phyloP scores from a whole-genome alignment of 192 early-diverging fungal species.

The Podila verticillata region DNA sequence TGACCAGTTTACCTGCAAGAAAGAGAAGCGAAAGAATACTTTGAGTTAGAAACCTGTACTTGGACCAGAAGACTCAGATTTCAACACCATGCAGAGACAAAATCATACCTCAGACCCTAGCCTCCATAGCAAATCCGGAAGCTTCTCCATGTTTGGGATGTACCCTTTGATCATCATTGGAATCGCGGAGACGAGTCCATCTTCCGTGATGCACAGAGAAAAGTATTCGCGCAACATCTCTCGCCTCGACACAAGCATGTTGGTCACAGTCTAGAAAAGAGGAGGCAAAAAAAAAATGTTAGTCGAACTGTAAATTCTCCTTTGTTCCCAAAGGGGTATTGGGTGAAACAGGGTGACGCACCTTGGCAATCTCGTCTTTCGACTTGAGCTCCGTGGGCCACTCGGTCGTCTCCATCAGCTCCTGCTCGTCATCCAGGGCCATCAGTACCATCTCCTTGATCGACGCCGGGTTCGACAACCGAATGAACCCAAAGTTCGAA shows the following conservation, averaged over 20 bases:
- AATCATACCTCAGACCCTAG: constrained; percentile 73
- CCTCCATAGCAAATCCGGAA: constrained; percentile 85
- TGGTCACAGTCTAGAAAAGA: constrained; percentile 52
- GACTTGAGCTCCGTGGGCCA: constrained; percentile 61
- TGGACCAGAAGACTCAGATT: neutral
- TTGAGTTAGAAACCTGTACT: neutral
- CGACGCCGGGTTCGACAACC: constrained; percentile 68
- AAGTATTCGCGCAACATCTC: constrained; percentile 96
- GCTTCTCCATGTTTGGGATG: constrained; percentile 83
- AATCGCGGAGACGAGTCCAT: constrained; percentile 71
- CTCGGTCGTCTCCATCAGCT: constrained; percentile 45
- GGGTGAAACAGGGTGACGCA: neutral
- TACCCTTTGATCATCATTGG: constrained; percentile 88
- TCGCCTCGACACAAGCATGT: constrained; percentile 58
- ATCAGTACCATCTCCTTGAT: constrained; percentile 76
- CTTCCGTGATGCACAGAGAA: constrained; percentile 71
- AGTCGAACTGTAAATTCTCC: neutral
- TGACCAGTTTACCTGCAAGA: constrained; percentile 81
- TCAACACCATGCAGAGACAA: neutral
- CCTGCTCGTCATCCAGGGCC: constrained; percentile 70
- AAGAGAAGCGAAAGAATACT: neutral
- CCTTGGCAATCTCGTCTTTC: constrained; percentile 67
- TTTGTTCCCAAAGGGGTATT: too few relatives aligned
- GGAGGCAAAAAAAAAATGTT: neutral
- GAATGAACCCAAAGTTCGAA: constrained; percentile 86